Conservation (phyloP, 352 stramenopile species). For the Pythium vanterpoolii region DNA sequence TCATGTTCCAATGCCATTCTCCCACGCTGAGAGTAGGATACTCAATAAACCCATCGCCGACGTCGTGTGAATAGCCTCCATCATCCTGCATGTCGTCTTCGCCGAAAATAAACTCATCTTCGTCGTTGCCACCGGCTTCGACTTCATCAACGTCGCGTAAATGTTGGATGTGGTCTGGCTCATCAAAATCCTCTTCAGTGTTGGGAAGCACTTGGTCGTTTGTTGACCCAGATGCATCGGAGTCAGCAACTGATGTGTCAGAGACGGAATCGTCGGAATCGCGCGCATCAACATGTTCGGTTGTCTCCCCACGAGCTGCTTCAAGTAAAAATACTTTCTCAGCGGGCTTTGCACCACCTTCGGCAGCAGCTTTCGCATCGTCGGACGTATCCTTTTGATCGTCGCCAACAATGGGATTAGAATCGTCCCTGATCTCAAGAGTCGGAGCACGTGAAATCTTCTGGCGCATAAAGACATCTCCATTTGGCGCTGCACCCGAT, state of each 20-base stretch:
- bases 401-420: neutral
- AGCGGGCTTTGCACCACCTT: neutral
- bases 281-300: neutral
- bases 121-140: conserved; percentile 28
- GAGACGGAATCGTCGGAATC: conserved; percentile 15
- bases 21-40: conserved; percentile 7
- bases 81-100: conserved; percentile 16
- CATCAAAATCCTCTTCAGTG: conserved; percentile 65
- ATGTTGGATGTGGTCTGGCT: conserved; percentile 82
- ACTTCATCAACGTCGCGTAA: conserved; percentile 77
- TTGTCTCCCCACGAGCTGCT: neutral
- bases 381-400: neutral
- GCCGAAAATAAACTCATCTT: conserved; percentile 27
- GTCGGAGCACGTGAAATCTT: neutral
- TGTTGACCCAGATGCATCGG: conserved; percentile 25
- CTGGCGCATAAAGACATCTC: neutral
- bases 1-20: conserved; percentile 77
- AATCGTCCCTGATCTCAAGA: neutral
- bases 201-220: conserved; percentile 20
- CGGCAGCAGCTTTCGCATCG: neutral
- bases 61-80: neutral
- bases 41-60: neutral
- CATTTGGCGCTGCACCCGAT: neutral
- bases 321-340: neutral
- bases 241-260: conserved; percentile 3